These are phyloP conservation scores for Penicillium glabrum DNA, from an alignment of 2,329 filamentous ascomycete genomes.

Conservation along the genomic window DNA sequence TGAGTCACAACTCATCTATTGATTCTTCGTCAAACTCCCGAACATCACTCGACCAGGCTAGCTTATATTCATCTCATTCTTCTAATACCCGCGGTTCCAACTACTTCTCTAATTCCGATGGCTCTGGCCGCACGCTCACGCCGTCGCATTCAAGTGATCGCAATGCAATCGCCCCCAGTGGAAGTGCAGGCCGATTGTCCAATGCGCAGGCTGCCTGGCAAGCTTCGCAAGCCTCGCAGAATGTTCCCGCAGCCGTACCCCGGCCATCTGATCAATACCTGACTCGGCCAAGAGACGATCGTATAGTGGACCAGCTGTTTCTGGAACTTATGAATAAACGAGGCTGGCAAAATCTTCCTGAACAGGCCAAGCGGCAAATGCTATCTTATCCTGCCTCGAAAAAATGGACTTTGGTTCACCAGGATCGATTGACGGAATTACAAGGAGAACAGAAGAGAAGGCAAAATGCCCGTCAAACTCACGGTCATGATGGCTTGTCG, in stretches of 20 bases:
- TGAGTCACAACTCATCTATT: slow-evolving; percentile 59
- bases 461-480: slow-evolving; percentile 68
- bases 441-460: slow-evolving; percentile 91
- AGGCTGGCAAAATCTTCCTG: slow-evolving; percentile 94
- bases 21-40: slow-evolving; percentile 55
- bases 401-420: slow-evolving; percentile 96
- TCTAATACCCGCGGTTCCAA: slow-evolving; percentile 59
- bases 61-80: slow-evolving; percentile 61
- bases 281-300: slow-evolving; percentile 56
- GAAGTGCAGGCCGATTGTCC: slow-evolving; percentile 30
- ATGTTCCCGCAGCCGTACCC: slow-evolving; percentile 30
- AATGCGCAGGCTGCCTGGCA: slow-evolving; percentile 32
- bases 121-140: slow-evolving; percentile 46
- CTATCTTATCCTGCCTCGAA: slow-evolving; percentile 89
- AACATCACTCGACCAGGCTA: slow-evolving; percentile 64
- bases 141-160: slow-evolving; percentile 38
- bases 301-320: slow-evolving; percentile 87
- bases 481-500: slow-evolving; percentile 61
- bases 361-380: slow-evolving; percentile 94
- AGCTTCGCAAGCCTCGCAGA: slow-evolving; percentile 18
- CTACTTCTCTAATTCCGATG: slow-evolving; percentile 55
- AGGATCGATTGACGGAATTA: slow-evolving; percentile 89
- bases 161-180: slow-evolving; percentile 25
- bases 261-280: slow-evolving; percentile 38
- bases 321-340: slow-evolving; percentile 93